Base-by-base conservation (phyloP, 371 early-diverging fungal species). In the Ordospora pajunii region DNA sequence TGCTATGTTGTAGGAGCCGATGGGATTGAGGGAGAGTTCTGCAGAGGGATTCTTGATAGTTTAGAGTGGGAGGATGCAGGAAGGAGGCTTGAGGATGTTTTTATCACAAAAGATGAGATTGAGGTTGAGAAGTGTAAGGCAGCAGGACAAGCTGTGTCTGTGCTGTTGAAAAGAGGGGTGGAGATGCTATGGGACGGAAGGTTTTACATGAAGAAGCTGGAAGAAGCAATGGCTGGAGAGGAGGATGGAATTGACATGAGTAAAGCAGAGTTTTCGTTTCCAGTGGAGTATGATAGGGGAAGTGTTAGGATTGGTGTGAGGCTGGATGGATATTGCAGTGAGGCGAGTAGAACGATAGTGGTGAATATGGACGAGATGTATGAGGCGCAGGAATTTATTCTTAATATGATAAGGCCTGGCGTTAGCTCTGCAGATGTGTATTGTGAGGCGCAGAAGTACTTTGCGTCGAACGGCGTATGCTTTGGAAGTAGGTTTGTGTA, bases 291-390 rank as follows among this genome's bases (percentile, higher is more conserved):
- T n/a, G 44, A 50, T 44, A 53, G 50, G 2, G 72, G 70, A 51
- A 48, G 43, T 62, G 17, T 67, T 43, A 78, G 71, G 67, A 25
- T 85, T 21, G 81, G 84, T 12, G 64, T 83, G 6, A 80, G 82
- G 62, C 83, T 84, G 65, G 51, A 78, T 37, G 82, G 83, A 46
- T 80, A 82, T 66, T 84, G 80, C 73, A 54, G 79, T 12, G 80
- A 84, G 53, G 75, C 75, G 42, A 79, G 78, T 22, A 58, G 85
- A 45, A 75, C 78, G 17, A 70, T 83, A 74, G 51, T 80, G 19
- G 45, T 49, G 4, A 72, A 75, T 64, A 63, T 82, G 21, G 76
- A 75, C 25, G 66, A 78, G 25, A 75, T 81, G 32, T 82, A 76
- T 63, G 69, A 63, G 42, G 25, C 78, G 27, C 76, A 75, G 48